Percentiles rank a stretch among this genome's conserved stretches.
Conservation (phyloP, 108 stramenopile genomes). For the Ochromonas danica region DNA sequence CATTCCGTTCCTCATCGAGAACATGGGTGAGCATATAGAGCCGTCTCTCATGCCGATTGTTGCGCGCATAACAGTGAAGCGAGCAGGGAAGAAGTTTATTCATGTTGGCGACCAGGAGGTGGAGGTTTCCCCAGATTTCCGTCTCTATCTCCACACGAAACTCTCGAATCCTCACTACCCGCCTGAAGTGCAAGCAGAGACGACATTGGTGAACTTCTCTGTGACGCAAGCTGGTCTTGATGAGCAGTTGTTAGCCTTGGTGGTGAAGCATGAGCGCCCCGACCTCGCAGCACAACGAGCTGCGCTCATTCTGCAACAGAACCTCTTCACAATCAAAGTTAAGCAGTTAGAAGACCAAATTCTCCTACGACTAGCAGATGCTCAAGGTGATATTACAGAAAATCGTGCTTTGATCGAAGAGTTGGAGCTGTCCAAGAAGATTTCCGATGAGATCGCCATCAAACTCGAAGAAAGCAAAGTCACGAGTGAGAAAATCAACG, state of each 20-base stretch:
- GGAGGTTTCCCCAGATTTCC: conserved; percentile 57
- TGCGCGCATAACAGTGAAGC: conserved; percentile 44
- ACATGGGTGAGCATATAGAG: conserved; percentile 57
- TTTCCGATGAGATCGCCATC: conserved; percentile 50
- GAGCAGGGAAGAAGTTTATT: conserved; percentile 47
- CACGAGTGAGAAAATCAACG: conserved; percentile 29
- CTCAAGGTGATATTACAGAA: conserved; percentile 62
- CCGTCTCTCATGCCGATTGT: conserved; percentile 50
- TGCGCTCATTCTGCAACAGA: conserved; percentile 51
- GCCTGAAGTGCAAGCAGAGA: conserved; percentile 60
- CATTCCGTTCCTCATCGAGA: conserved; percentile 53
- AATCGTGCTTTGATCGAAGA: conserved; percentile 61
- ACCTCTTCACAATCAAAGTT: conserved; percentile 47
- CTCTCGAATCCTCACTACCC: conserved; percentile 63
- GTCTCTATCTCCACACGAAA: conserved; percentile 63
- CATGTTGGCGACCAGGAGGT: conserved; percentile 59
- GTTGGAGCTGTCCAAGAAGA: conserved; percentile 61
- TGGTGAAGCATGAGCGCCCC: conserved; percentile 48
- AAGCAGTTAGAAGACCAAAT: conserved; percentile 63
- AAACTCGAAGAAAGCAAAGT: conserved; percentile 36
- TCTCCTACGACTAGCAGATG: conserved; percentile 59
- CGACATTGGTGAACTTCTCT: conserved; percentile 51
- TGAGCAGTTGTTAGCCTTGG: conserved; percentile 51
- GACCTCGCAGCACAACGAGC: conserved; percentile 47
- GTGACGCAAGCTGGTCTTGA: conserved; percentile 51